A percentile compares a stretch with the other conserved stretches of the same genome.
These are phyloP conservation scores for Gaeumannomyces tritici DNA, from an alignment of 2,329 filamentous ascomycete species.

Conservation along the genomic window DNA sequence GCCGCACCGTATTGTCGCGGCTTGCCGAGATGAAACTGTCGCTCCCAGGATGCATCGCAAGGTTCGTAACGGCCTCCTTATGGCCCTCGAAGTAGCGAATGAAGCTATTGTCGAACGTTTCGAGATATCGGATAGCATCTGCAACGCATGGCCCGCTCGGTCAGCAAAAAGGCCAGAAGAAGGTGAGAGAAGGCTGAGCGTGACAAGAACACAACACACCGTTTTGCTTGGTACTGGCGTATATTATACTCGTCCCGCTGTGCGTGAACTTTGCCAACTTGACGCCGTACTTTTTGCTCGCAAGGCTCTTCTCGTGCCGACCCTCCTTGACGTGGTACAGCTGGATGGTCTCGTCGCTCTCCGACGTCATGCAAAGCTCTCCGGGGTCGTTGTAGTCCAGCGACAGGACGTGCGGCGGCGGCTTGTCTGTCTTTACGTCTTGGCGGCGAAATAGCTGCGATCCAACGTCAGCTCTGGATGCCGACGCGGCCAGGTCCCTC, in stretches of 20 bases:
- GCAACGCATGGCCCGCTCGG: neutral
- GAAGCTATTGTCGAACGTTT: constrained; percentile 90
- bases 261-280: constrained; percentile 94
- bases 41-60: constrained; percentile 74
- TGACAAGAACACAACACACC: constrained; percentile 35
- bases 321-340: constrained; percentile 92
- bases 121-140: constrained; percentile 80
- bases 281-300: constrained; percentile 94
- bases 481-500: neutral
- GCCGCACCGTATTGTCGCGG: constrained; percentile 78
- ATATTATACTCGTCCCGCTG: constrained; percentile 81
- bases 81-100: constrained; percentile 95
- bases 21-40: constrained; percentile 91
- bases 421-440: constrained; percentile 37
- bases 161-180: neutral
- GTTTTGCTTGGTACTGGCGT: constrained; percentile 92
- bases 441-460: constrained; percentile 49
- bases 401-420: constrained; percentile 64
- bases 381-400: constrained; percentile 95
- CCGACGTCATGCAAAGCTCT: constrained; percentile 82
- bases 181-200: too few relatives aligned
- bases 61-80: constrained; percentile 70
- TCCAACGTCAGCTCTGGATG: neutral
- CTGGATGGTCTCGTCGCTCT: constrained; percentile 90
- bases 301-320: constrained; percentile 75